phyloP scores from a whole-genome alignment of 176 grass and related monocot species.

The Ananas comosus region DNA sequence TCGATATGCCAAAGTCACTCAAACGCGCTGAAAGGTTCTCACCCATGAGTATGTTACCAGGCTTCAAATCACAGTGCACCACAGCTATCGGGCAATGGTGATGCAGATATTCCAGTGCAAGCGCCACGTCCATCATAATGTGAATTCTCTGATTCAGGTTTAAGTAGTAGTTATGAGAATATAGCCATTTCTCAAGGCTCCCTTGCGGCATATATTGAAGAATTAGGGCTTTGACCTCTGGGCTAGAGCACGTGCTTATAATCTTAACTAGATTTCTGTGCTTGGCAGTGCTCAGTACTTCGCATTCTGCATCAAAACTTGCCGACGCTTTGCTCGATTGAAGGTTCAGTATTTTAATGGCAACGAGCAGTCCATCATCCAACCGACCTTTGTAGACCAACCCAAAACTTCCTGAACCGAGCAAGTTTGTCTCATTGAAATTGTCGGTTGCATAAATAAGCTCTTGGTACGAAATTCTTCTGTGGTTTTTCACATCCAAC shows the following conservation, averaged over 20 bases:
- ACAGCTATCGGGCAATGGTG: constrained; percentile 25
- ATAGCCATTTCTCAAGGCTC: constrained; percentile 29
- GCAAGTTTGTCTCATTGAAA: constrained; percentile 25
- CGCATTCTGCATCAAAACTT: constrained; percentile 36
- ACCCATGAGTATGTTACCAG: constrained; percentile 40
- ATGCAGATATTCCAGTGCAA: constrained; percentile 43
- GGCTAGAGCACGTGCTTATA: constrained; percentile 32
- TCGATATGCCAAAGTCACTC: constrained; percentile 38
- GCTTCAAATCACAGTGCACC: constrained; percentile 45
- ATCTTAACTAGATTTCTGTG: constrained; percentile 41
- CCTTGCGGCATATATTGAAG: constrained; percentile 46
- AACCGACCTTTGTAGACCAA: background rate
- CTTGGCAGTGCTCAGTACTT: constrained; percentile 21
- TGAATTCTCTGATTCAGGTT: constrained; percentile 31
- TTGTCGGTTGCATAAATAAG: constrained; percentile 34
- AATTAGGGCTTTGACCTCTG: constrained; percentile 38
- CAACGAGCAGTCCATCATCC: constrained; percentile 1
- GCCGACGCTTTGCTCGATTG: constrained; percentile 5
- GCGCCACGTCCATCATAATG: constrained; percentile 34
- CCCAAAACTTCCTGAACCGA: background rate
- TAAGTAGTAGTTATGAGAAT: constrained; percentile 27
- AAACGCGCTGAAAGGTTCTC: constrained; percentile 31
- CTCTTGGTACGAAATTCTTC: constrained; percentile 29
- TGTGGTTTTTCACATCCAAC: constrained; percentile 5
- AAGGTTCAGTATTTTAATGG: constrained; percentile 38